Percentiles rank a stretch among this genome's conserved stretches.
phyloP scores from a whole-genome alignment of 331 rosid genomes.

The Acacia concinna region DNA sequence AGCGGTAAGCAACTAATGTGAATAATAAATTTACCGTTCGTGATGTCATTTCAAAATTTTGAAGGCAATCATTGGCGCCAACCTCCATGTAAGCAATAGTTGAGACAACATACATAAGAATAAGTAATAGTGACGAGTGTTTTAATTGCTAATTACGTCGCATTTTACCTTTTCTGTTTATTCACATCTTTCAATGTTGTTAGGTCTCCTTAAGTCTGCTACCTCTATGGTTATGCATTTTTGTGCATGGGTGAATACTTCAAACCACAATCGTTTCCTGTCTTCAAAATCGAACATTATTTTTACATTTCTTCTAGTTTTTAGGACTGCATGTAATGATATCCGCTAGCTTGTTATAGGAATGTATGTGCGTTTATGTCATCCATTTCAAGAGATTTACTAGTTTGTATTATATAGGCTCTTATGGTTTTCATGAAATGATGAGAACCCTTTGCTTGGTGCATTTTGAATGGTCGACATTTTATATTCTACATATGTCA shows the following conservation, averaged over 20 bases:
- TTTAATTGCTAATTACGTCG: conserved; percentile 16
- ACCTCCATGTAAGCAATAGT: conserved; percentile 39
- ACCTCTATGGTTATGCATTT: conserved; percentile 9
- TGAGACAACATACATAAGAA: conserved; percentile 24
- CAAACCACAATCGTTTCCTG: background rate
- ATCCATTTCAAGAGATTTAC: background rate
- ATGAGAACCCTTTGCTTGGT: conserved; percentile 6
- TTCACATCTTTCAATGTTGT: conserved; percentile 12
- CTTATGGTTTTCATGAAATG: conserved; percentile 20
- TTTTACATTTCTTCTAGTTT: conserved; percentile 8
- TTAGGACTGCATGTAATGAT: background rate
- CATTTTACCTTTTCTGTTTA: conserved; percentile 1
- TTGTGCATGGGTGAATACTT: conserved; percentile 4
- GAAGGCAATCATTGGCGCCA: conserved; percentile 52
- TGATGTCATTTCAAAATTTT: conserved; percentile 27
- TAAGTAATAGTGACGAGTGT: conserved; percentile 17
- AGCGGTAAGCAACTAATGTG: conserved; percentile 41
- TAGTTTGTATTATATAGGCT: background rate
- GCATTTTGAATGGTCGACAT: background rate
- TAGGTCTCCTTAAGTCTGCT: conserved; percentile 9
- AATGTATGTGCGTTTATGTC: background rate
- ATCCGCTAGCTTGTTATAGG: conserved; percentile 10
- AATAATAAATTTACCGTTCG: conserved; percentile 33
- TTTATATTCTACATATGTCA: conserved; percentile 6
- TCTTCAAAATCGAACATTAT: background rate